phyloP scores from a whole-genome alignment of 345 rosid species.

The Eucalyptus urophylla region DNA sequence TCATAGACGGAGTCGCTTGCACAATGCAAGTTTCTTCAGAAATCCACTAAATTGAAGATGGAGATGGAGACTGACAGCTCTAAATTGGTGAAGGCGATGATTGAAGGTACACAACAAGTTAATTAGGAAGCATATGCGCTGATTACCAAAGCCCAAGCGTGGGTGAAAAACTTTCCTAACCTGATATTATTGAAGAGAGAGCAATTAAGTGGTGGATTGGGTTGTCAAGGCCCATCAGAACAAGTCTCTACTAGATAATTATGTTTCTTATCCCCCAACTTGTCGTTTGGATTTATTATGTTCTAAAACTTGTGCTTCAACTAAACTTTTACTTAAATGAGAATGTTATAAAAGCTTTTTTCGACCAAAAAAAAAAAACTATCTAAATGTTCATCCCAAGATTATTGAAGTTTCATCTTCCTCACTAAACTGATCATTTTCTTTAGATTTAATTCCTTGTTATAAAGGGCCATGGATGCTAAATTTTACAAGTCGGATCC shows the following conservation, averaged over 20 bases:
- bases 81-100: no score
- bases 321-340: no score
- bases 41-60: background rate
- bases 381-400: background rate
- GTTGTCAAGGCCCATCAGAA: rapidly evolving
- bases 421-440: background rate
- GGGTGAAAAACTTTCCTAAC: background rate
- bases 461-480: no score
- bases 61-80: rapidly evolving
- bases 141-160: rapidly evolving
- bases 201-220: no score
- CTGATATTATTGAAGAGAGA: background rate
- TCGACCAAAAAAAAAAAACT: no score
- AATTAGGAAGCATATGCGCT: background rate
- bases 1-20: rapidly evolving
- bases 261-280: background rate
- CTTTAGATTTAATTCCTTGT: background rate
- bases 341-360: no score
- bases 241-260: no score
- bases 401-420: background rate
- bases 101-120: background rate
- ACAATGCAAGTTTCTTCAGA: rapidly evolving
- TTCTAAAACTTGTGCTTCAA: no score
- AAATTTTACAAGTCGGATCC: background rate
- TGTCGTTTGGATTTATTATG: background rate